Evolutionary conservation across 2,329 filamentous ascomycete genomes (phyloP).

Genomic region (Arachnopeziza araneosa): DNA sequence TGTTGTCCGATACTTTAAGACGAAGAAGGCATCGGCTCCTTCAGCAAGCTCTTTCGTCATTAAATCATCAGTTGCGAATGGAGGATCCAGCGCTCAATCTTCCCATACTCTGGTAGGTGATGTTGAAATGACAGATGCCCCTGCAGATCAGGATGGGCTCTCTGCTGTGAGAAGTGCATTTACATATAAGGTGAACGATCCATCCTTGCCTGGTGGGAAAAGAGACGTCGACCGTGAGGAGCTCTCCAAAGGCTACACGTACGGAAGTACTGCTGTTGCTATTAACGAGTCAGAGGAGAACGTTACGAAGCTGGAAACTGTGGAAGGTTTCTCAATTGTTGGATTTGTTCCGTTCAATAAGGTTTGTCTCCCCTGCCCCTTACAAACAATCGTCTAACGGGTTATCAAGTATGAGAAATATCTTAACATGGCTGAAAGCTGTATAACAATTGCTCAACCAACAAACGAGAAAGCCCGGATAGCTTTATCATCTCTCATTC

Average conservation of each 20-base stretch:
- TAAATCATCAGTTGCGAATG: slow-evolving; percentile 28
- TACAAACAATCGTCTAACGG: slow-evolving; percentile 2
- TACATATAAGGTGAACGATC: slow-evolving; percentile 75
- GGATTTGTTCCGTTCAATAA: slow-evolving; percentile 75
- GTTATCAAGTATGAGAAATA: slow-evolving; percentile 67
- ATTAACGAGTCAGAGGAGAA: slow-evolving; percentile 84
- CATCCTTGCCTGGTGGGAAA: slow-evolving; percentile 69
- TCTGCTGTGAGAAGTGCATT: slow-evolving; percentile 70
- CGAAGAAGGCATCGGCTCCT: slow-evolving; percentile 67
- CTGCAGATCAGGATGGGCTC: slow-evolving; percentile 41
- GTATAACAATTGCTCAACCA: slow-evolving; percentile 70
- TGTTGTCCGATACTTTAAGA: slow-evolving; percentile 87
- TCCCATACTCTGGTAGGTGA: slow-evolving; percentile 41
- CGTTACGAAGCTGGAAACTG: slow-evolving; percentile 80
- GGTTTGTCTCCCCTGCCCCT: slow-evolving; percentile 40
- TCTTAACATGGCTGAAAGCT: slow-evolving; percentile 75
- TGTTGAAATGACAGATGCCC: slow-evolving; percentile 37
- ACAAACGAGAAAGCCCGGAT: slow-evolving; percentile 77
- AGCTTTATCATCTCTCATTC: slow-evolving; percentile 83
- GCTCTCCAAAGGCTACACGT: slow-evolving; percentile 89
- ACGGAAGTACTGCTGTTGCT: slow-evolving; percentile 84
- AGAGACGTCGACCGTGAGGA: slow-evolving; percentile 75
- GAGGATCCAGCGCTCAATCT: slow-evolving; percentile 46
- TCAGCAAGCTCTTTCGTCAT: slow-evolving; percentile 72
- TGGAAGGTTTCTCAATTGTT: slow-evolving; percentile 70